phyloP scores from a whole-genome alignment of 2,329 filamentous ascomycete species.

The Allantophomopsis lycopodina region DNA sequence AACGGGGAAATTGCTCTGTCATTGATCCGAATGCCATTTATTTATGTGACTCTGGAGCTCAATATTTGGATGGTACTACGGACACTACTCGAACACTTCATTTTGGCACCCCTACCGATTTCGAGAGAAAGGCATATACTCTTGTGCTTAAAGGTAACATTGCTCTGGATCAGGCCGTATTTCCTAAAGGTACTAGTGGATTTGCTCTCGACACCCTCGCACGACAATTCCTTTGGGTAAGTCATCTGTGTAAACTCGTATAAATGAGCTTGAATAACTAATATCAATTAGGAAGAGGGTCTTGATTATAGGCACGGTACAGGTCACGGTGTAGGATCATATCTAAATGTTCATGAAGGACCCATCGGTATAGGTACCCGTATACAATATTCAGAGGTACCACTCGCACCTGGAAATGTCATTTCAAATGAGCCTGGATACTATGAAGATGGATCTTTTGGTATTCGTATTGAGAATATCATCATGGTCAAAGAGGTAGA shows the following conservation, averaged over 20 bases:
- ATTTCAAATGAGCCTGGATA: slow-evolving; percentile 94
- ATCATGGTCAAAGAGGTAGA: slow-evolving; percentile 81
- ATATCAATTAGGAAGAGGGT: slow-evolving; percentile 43
- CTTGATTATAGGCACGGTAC: slow-evolving; percentile 95
- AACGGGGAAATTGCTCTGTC: slow-evolving; percentile 64
- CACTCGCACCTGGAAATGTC: slow-evolving; percentile 83
- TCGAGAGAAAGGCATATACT: slow-evolving; percentile 83
- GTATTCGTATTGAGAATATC: slow-evolving; percentile 93
- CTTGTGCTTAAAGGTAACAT: slow-evolving; percentile 92
- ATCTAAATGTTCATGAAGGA: slow-evolving; percentile 92
- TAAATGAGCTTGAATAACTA: slow-evolving; percentile 1
- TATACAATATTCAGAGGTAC: slow-evolving; percentile 81
- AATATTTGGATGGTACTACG: slow-evolving; percentile 90
- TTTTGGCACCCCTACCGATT: slow-evolving; percentile 71
- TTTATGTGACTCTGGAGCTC: slow-evolving; percentile 93
- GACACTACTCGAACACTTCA: slow-evolving; percentile 91
- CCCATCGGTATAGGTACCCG: slow-evolving; percentile 93
- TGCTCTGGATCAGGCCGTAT: slow-evolving; percentile 70
- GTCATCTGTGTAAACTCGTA: slow-evolving; percentile 8
- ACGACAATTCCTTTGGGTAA: slow-evolving; percentile 82
- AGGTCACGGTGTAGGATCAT: slow-evolving; percentile 90
- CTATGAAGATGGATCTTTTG: slow-evolving; percentile 91
- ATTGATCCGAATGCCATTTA: slow-evolving; percentile 83
- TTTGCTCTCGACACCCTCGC: slow-evolving; percentile 84
- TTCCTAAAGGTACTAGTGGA: slow-evolving; percentile 89